Evolutionary conservation across 139 green algal genomes (phyloP).

Genomic region (Chlorella sp.): DNA sequence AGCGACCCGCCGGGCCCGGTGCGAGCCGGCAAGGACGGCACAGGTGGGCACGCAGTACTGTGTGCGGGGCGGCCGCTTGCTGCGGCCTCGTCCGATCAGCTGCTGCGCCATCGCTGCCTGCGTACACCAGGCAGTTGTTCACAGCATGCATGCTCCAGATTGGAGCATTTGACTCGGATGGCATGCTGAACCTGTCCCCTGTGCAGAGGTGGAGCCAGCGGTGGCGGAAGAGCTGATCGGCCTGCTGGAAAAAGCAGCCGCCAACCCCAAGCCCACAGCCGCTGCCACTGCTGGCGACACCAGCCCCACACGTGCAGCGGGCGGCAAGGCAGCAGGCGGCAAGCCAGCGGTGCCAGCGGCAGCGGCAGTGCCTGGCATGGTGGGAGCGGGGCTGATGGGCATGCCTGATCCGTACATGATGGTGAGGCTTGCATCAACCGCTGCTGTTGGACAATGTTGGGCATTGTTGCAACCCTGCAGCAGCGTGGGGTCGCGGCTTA

Average conservation of each 20-base stretch:
- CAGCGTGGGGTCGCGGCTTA: too few relatives aligned
- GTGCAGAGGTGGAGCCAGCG: not conserved
- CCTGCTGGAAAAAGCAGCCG: not conserved
- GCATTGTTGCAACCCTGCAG: too few relatives aligned
- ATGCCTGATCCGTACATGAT: not conserved
- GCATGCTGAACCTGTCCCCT: not conserved
- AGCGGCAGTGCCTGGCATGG: constrained; percentile 2
- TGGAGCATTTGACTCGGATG: not conserved
- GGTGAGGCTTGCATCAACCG: not conserved
- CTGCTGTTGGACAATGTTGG: too few relatives aligned
- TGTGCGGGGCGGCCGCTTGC: too few relatives aligned
- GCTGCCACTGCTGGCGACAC: not conserved
- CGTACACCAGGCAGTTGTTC: not conserved
- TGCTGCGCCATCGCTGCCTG: not conserved
- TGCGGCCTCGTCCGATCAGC: not conserved
- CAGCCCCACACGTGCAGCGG: not conserved
- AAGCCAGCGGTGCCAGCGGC: not conserved
- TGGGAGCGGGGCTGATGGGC: constrained; percentile 4
- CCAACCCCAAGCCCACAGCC: not conserved
- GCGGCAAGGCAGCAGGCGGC: not conserved
- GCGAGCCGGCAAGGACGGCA: constrained; percentile 19
- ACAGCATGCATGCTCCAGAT: not conserved
- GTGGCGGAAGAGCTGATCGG: constrained; percentile 13
- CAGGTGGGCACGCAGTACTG: not conserved
- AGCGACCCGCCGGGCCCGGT: constrained; percentile 22